Base-by-base conservation (phyloP, 2,329 filamentous ascomycete species). In the Fusarium miscanthi region DNA sequence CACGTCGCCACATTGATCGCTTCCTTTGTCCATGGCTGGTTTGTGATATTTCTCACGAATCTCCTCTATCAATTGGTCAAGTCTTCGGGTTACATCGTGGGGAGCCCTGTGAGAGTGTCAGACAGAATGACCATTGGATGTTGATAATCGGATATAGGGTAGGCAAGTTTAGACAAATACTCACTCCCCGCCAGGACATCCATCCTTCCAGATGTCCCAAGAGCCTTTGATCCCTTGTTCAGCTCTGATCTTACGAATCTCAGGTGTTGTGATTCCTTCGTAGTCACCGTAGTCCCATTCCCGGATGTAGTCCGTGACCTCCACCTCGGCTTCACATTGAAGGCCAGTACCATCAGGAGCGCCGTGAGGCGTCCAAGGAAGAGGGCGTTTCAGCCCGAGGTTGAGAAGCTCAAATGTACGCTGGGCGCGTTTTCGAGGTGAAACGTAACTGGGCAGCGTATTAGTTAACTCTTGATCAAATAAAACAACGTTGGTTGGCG, bases 141-240 rank as follows among this genome's bases (percentile, higher is more conserved):
- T 13, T 21, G 12, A 16, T 27, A 3, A 9, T 16, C 17, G 6
- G 8, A 33, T 68, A 25, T 40, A 66, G 69, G 66, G 61, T 72
- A 68, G 21, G 2, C 21, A 10, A 3, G 12, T 19, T 57, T 35
- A 16, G 8, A 17, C 10, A 27, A 11, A 41, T n/a, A 87, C 90
- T 81, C 82, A 93, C 91, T 97, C 94, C 80, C 94, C 94, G 6
- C 91, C 93, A 3, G 92, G 92, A 81, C 94, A 97, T 1, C 94
- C 94, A 79, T 97, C 94, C n/a, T 85, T 86, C 94, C 94, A 97
- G 72, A 97, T 97, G 82, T 96, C 92, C 94, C 94, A 97, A 30
- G 83, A 80, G 8, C 84, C 86, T 43, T 84, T 73, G 25, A 87
- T 83, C 12, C 92, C 93, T 65, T 89, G 84, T 76, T 87, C 84